Evolutionary conservation across 495 filamentous ascomycete species (phyloP).

Genomic region (Penicillium psychrofluorescens): DNA sequence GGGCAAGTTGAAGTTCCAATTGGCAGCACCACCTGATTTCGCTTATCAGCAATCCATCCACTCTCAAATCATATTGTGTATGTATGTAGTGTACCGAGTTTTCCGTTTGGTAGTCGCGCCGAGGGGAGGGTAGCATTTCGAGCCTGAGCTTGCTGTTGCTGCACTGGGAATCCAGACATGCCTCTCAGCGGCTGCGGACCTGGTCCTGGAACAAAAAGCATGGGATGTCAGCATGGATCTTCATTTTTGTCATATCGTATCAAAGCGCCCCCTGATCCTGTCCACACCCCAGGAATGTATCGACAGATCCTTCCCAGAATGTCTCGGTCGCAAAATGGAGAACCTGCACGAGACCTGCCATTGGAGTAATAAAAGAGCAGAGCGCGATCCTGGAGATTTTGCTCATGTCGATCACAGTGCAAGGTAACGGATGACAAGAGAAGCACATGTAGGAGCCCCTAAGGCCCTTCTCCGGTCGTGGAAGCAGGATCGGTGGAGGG

Average conservation of each 20-base stretch:
- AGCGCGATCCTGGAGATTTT: neutral
- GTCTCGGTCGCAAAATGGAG: slow-evolving; percentile 22
- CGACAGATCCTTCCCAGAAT: slow-evolving; percentile 12
- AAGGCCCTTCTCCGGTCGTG: neutral
- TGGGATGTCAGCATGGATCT: slow-evolving; percentile 22
- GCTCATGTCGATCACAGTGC: no score
- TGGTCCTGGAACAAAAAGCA: slow-evolving; percentile 40
- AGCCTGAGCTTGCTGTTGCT: slow-evolving; percentile 55
- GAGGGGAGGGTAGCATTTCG: slow-evolving; percentile 51
- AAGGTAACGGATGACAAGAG: no score
- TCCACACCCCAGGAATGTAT: slow-evolving; percentile 11
- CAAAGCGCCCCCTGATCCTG: slow-evolving; percentile 8
- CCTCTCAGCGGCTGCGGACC: slow-evolving; percentile 62
- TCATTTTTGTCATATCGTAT: slow-evolving; percentile 3
- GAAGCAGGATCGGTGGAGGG: neutral
- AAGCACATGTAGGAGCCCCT: no score
- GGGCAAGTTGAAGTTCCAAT: slow-evolving; percentile 72
- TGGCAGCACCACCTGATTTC: slow-evolving; percentile 53
- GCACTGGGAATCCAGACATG: slow-evolving; percentile 60
- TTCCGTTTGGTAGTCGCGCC: slow-evolving; percentile 67
- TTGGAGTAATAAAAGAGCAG: neutral
- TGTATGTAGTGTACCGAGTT: slow-evolving; percentile 51
- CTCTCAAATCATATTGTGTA: no score
- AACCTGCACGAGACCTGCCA: slow-evolving; percentile 5
- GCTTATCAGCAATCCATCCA: slow-evolving; percentile 19